Base-by-base conservation (phyloP, 331 rosid species). In the Ulmus americana region DNA sequence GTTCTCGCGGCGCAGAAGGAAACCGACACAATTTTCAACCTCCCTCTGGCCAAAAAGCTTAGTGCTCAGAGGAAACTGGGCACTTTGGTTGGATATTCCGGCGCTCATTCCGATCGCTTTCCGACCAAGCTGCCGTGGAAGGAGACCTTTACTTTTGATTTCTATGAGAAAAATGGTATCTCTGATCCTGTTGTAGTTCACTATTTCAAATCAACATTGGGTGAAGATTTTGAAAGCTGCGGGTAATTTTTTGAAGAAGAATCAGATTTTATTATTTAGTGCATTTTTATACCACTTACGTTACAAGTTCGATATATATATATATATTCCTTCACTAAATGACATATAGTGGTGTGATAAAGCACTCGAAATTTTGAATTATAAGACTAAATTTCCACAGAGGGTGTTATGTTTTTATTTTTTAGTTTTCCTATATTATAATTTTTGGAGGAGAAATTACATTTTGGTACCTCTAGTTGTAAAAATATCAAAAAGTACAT, bases 51-150 rank as follows among this genome's bases (percentile, higher is more conserved):
- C 3, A 75, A 66, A 63, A 91, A 88, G 64, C 6, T 63, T 8
- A 75, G 66, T 39, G 63, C 64, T 10, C 40, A 64, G 13, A 81
- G 80, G 55, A 18, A 10, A 1, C 80, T 81, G 0, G 87, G 85
- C 1, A 16, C 79, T 11, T 67, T 79, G 50, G 76, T 76, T 64
- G 96, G 97, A 0, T 91, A 88, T 55, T 88, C 96, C 0, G 90
- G 96, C 35, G 94, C 91, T 1, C 97, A 91, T 77, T 85, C 91
- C 15, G 79, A 86, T 8, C 81, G 97, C 1, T 91, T 72, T 71
- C 77, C 91, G 0, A 76, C 97, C 8, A 86, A 79, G 40, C 56
- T 91, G 22, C 97, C 97, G 0, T 91, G 97, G 97, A 91, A 88
- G 65, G 97, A 91, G 71, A 88, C 97, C 6, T 71, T 91, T 55